A percentile compares a stretch with the other conserved stretches of the same genome.
These are phyloP conservation scores for Lasiodiplodia theobromae DNA, from an alignment of 2,329 filamentous ascomycete genomes.

Conservation along the genomic window DNA sequence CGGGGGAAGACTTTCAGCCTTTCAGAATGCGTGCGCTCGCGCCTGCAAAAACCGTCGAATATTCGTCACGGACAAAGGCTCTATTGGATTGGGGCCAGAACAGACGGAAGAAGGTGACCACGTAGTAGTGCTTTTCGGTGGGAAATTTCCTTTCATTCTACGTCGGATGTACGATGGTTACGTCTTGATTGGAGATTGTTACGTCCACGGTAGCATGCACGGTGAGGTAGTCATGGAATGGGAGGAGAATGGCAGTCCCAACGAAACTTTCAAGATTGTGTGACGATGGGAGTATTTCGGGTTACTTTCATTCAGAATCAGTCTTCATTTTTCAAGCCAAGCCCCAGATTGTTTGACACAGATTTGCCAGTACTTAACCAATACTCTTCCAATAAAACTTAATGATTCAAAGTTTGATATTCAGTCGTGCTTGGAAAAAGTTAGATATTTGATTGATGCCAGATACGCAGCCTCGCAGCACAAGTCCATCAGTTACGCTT, in stretches of 20 bases:
- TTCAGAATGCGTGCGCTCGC: background rate
- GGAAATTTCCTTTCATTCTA: background rate
- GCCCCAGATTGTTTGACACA: background rate
- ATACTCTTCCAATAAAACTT: too few relatives aligned
- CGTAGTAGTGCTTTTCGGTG: background rate
- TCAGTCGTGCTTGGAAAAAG: too few relatives aligned
- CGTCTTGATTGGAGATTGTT: background rate
- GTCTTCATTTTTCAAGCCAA: background rate
- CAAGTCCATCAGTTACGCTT: too few relatives aligned
- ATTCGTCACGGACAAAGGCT: background rate
- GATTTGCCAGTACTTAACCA: background rate
- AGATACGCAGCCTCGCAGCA: too few relatives aligned
- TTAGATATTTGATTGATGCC: too few relatives aligned
- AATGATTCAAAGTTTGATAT: too few relatives aligned
- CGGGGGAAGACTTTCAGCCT: too few relatives aligned
- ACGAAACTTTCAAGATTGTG: background rate
- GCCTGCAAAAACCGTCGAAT: background rate
- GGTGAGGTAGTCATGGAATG: background rate
- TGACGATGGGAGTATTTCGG: background rate
- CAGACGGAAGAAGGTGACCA: background rate
- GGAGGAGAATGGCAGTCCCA: background rate
- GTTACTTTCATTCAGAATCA: background rate
- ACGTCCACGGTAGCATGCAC: background rate
- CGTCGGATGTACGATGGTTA: too few relatives aligned
- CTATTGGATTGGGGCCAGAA: background rate